Evolutionary conservation across 805 yeast species (phyloP), one percentile per base, ranked within the genome.

Genomic region (Spathaspora sp.): DNA sequence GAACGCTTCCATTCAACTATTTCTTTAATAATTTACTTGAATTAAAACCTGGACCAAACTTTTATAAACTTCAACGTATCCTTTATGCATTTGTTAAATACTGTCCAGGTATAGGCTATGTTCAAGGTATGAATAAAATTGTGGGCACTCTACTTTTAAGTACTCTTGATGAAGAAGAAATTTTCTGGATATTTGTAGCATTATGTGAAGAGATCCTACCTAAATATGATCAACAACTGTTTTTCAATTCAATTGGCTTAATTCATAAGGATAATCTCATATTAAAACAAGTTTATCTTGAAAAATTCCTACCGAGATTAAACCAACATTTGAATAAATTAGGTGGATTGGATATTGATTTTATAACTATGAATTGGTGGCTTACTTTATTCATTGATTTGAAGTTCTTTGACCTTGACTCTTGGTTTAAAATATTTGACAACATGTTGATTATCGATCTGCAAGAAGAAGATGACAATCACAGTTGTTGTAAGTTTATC

Each of bases 91-190:
- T 76, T 55, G 73, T 76, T 17, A 67, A 73, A 6, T 71, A 78
- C 53, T 72, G 73, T 52, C 77, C 80, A 0, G 67, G 67, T 0
- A 67, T 80, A 43, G 86, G 86, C 0, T 81, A 81, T 59, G 77
- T 81, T 49, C 86, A 81, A 57, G 86, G 86, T 1, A 76, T 81
- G 86, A 81, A 81, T 59, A 75, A 80, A 56, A 76, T 81, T n/a
- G 78, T 76, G 10, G 86, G 82, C 0, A 78, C 76, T 45, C 54
- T 81, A 9, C 59, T 81, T 11, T 58, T 81, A 19, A 73, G 76
- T 6, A 49, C 61, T 18, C 23, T 44, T 28, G 55, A 55, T 3
- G 72, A 57, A 32, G 83, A 78, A 51, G 83, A 79, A 49, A 74
- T 81, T 6, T 81, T 79, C 52, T 80, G 85, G 83, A 66, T 76